Base-by-base conservation (phyloP, 1,284 basidiomycete genomes). In the Sanghuangporus weigelae region DNA sequence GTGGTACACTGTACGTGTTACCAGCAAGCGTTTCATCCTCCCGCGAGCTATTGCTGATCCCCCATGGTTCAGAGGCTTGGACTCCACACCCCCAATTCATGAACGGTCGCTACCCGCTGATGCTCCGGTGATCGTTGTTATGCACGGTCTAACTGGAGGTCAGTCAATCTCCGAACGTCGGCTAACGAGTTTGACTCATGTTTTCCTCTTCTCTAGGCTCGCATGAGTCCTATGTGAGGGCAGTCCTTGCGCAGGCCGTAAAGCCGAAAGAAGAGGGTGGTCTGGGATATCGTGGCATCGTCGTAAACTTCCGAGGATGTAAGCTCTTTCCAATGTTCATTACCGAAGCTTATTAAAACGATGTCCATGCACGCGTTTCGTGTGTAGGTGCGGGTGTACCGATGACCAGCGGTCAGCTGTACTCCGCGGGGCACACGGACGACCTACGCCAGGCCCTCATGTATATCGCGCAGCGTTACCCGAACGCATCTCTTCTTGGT, bases 291-390 rank as follows among this genome's bases (percentile, higher is more conserved):
- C 82, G 95, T 67, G 95, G 85, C 2, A 87, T 93, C 4, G 95
- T 97, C 7, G 84, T 95, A 67, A 93, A 96, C 76, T 96, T 91
- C 78, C 86, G 95, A 68, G 96, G 95, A 70, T 98, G 96, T 90
- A 69, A 69, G 84, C 80, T 55, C 46, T 51, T 2, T 19, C 44
- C 16, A 21, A 10, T 60, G 60, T 61, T 67, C 21, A 11, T 14
- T 8, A 51, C 50, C 19, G 31, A 14, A 51, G 31, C 53, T 54
- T 35, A 39, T 54, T 7, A 16, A 14, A 26, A 54, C 53, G 21
- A 51, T 23, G n/a, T 21, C 42, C 50, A 48, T 65, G 60, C 53
- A 40, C 57, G 39, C 35, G 21, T 39, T 48, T 51, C 49, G 59
- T 48, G 65, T 63, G 57, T 71, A 90, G 87, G 91, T 76, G 93